These are phyloP conservation scores for Penicillium silybi DNA, from an alignment of 495 filamentous ascomycete species.

Conservation along the genomic window DNA sequence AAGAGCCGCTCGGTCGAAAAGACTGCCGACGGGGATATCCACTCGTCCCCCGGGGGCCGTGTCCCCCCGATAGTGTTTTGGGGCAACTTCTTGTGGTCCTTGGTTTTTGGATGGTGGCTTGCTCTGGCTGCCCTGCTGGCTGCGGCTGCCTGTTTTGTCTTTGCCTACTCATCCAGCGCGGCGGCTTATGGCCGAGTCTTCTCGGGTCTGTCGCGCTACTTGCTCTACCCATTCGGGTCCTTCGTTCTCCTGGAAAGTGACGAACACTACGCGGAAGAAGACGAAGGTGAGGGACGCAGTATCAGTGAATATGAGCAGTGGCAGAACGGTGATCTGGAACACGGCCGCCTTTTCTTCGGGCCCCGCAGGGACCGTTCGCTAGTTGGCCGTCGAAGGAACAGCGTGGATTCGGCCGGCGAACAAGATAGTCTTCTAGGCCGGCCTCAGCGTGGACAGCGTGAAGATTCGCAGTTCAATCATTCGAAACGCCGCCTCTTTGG, in stretches of 20 bases:
- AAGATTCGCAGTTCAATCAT: slow-evolving; percentile 49
- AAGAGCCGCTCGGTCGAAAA: slow-evolving; percentile 95
- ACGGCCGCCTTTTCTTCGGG: slow-evolving; percentile 93
- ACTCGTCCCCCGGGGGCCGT: slow-evolving; percentile 85
- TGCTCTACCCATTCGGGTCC: slow-evolving; percentile 95
- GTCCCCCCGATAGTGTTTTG: slow-evolving; percentile 79
- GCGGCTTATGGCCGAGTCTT: slow-evolving; percentile 84
- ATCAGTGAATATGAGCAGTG: slow-evolving; percentile 99
- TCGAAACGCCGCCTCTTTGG: slow-evolving; percentile 90
- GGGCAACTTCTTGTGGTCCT: slow-evolving; percentile 86
- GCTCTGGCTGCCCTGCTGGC: slow-evolving; percentile 68
- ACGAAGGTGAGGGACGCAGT: slow-evolving; percentile 97
- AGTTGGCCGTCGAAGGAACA: slow-evolving; percentile 82
- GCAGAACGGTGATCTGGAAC: slow-evolving; percentile 96
- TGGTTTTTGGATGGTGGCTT: slow-evolving; percentile 98
- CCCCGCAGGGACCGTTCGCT: slow-evolving; percentile 74
- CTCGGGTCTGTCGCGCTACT: slow-evolving; percentile 75
- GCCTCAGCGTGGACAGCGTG: slow-evolving; percentile 45
- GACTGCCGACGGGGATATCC: slow-evolving; percentile 94
- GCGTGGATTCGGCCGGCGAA: slow-evolving; percentile 83
- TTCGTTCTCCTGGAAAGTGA: slow-evolving; percentile 91
- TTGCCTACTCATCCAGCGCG: slow-evolving; percentile 74
- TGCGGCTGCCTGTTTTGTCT: slow-evolving; percentile 71
- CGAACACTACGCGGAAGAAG: slow-evolving; percentile 91
- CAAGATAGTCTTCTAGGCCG: slow-evolving; percentile 86